Percentiles rank a stretch among this genome's conserved stretches.
Evolutionary conservation across 2,329 filamentous ascomycete genomes (phyloP).

Genomic region (Colletotrichum sp.): DNA sequence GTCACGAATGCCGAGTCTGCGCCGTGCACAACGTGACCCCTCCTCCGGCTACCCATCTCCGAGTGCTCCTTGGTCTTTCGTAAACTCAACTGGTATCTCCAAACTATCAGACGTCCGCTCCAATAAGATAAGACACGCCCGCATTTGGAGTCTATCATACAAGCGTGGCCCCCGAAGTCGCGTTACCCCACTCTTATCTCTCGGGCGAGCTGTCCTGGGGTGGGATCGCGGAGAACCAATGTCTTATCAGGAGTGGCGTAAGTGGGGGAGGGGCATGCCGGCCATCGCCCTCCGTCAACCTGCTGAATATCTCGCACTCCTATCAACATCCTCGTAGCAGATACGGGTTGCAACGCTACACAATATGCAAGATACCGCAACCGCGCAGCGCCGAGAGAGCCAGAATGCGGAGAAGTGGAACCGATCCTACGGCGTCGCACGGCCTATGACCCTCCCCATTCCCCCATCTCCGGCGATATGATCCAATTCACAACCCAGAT

Average conservation of each 20-base stretch:
- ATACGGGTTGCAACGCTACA: not conserved
- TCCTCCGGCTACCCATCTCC: not conserved
- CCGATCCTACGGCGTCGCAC: not conserved
- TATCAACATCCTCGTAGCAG: not conserved
- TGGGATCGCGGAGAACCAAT: not conserved
- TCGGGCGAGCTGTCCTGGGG: not conserved
- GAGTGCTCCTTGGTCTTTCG: not conserved
- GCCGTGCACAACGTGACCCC: not conserved
- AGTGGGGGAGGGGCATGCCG: slow-evolving; percentile 5
- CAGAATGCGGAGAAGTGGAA: slow-evolving; percentile 9
- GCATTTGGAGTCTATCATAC: not conserved
- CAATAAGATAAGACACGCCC: slow-evolving; percentile 2
- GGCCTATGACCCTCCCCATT: slow-evolving; percentile 6
- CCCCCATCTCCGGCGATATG: slow-evolving; percentile 8
- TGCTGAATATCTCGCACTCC: not conserved
- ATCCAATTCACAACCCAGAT: not conserved
- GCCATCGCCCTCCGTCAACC: not conserved
- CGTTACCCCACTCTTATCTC: slow-evolving; percentile 13
- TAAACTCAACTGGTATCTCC: not conserved
- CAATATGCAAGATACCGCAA: not conserved
- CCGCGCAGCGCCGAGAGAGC: not conserved
- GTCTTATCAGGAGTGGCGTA: not conserved
- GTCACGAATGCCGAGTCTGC: not conserved
- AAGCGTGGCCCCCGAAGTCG: not conserved
- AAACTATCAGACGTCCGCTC: not conserved